Evolutionary conservation across 495 filamentous ascomycete species (phyloP).

Genomic region (Astrothelium subdiscretum): DNA sequence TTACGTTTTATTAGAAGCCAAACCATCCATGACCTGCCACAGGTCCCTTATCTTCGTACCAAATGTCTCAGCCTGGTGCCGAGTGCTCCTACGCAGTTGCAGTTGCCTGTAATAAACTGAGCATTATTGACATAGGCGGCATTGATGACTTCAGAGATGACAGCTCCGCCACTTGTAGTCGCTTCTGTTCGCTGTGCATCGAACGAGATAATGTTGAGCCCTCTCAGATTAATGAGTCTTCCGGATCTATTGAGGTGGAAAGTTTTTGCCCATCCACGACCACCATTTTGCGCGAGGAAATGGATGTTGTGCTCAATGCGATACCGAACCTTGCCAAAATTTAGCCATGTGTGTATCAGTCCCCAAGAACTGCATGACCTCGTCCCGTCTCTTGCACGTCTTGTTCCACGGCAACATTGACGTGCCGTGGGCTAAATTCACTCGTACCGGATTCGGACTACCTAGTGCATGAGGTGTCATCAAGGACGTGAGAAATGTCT

Average conservation of each 20-base stretch:
- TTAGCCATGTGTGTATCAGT: no score
- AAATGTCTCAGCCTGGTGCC: slow-evolving; percentile 12
- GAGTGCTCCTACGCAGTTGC: slow-evolving; percentile 11
- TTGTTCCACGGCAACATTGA: slow-evolving; percentile 22
- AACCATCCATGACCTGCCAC: neutral
- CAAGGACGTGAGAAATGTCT: no score
- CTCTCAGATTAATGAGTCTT: slow-evolving; percentile 20
- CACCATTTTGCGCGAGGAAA: slow-evolving; percentile 24
- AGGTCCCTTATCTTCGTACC: neutral
- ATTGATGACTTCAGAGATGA: slow-evolving; percentile 13
- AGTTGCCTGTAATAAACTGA: slow-evolving; percentile 15
- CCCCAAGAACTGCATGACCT: no score
- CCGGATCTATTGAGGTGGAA: slow-evolving; percentile 14
- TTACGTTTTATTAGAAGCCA: neutral
- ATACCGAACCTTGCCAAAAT: slow-evolving; percentile 14
- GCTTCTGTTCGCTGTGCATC: slow-evolving; percentile 15
- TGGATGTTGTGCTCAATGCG: slow-evolving; percentile 15
- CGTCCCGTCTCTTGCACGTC: slow-evolving; percentile 22
- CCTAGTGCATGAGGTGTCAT: no score
- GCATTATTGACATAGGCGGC: slow-evolving; percentile 15
- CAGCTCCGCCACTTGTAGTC: slow-evolving; percentile 16
- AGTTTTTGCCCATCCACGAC: slow-evolving; percentile 23
- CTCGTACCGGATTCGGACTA: no score
- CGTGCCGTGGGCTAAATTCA: no score
- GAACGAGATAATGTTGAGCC: slow-evolving; percentile 17